Evolutionary conservation across 2,329 filamentous ascomycete genomes (phyloP).

Genomic region (Alternaria conjuncta): DNA sequence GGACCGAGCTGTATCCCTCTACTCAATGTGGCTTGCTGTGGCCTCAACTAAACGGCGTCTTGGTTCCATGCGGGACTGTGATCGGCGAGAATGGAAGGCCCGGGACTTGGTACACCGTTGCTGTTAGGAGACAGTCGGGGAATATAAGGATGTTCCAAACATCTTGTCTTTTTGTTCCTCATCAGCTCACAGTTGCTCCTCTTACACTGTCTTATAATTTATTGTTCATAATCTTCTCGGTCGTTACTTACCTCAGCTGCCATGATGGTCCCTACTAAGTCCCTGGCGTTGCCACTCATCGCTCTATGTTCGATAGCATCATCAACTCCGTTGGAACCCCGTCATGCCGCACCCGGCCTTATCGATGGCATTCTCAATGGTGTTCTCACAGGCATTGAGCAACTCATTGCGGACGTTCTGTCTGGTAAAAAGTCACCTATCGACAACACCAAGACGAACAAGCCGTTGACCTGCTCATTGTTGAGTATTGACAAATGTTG

Average conservation of each 20-base stretch:
- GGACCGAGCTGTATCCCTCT: not conserved
- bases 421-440: conserved; percentile 34
- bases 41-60: not conserved
- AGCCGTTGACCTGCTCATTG: conserved; percentile 29
- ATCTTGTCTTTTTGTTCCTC: not conserved
- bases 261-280: conserved; percentile 3
- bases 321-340: conserved; percentile 31
- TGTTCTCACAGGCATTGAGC: conserved; percentile 17
- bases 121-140: not conserved
- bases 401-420: conserved; percentile 40
- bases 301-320: conserved; percentile 12
- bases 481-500: conserved; percentile 35
- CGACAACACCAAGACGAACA: conserved; percentile 25
- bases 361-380: conserved; percentile 36
- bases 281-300: conserved; percentile 2
- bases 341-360: conserved; percentile 25
- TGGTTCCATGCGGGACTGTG: not conserved
- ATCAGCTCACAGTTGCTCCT: not conserved
- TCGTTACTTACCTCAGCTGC: not conserved
- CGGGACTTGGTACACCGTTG: not conserved
- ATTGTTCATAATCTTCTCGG: not conserved
- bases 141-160: conserved; percentile 8
- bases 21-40: conserved; percentile 1
- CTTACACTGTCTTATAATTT: not conserved
- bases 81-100: not conserved